phyloP scores from a whole-genome alignment of 805 yeast genomes.

The Yamadazyma tumulicola region DNA sequence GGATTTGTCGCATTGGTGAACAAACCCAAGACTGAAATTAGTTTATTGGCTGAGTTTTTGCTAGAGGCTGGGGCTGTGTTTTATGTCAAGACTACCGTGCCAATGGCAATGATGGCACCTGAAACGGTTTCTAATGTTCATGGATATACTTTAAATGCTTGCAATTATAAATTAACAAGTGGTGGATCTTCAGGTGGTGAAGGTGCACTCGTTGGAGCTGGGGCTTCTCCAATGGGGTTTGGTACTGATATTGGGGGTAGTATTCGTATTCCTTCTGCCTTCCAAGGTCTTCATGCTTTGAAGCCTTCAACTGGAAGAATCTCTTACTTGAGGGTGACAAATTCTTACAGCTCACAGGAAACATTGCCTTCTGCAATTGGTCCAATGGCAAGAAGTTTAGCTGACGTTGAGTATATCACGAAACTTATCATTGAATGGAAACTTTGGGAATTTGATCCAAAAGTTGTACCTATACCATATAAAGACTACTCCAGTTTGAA shows the following conservation, averaged over 20 bases:
- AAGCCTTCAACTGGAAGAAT: slow-evolving; percentile 19
- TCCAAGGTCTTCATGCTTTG: slow-evolving; percentile 21
- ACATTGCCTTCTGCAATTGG: slow-evolving; percentile 28
- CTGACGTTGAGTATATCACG: slow-evolving; percentile 45
- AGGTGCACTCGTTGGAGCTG: slow-evolving; percentile 19
- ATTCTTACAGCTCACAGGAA: slow-evolving; percentile 19
- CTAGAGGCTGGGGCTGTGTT: slow-evolving; percentile 17
- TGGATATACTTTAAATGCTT: slow-evolving; percentile 20
- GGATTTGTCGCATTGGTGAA: slow-evolving; percentile 16
- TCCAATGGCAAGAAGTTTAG: slow-evolving; percentile 30
- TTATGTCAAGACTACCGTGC: slow-evolving; percentile 19
- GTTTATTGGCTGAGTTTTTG: slow-evolving; percentile 9
- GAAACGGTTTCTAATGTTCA: slow-evolving; percentile 17
- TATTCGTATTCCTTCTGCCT: slow-evolving; percentile 21
- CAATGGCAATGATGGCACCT: slow-evolving; percentile 21
- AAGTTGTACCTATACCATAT: slow-evolving; percentile 12
- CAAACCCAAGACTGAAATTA: slow-evolving; percentile 5
- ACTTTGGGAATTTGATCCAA: slow-evolving; percentile 56
- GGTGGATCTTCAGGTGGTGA: slow-evolving; percentile 28
- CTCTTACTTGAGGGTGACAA: slow-evolving; percentile 15
- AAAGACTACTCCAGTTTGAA: background rate
- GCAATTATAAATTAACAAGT: slow-evolving; percentile 15
- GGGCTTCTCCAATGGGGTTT: slow-evolving; percentile 19
- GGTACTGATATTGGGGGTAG: slow-evolving; percentile 26
- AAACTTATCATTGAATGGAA: slow-evolving; percentile 42